These are phyloP conservation scores for Boletales sp. DNA, from an alignment of 768 basidiomycete species.

Conservation along the genomic window DNA sequence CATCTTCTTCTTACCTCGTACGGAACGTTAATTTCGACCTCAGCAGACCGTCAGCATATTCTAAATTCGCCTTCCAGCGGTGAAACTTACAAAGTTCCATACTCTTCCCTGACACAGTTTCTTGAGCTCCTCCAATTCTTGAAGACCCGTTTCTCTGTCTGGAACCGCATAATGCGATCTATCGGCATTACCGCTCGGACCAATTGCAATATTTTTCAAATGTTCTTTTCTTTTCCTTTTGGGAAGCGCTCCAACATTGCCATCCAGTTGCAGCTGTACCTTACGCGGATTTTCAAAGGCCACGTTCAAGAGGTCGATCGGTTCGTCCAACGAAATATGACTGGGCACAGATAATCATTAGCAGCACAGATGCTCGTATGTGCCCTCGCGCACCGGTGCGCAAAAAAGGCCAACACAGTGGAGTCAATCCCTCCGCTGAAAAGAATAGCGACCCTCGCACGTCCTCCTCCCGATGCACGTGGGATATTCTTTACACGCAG, in stretches of 20 bases:
- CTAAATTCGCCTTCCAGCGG: neutral
- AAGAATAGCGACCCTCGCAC: conserved; percentile 72
- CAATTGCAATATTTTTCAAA: conserved; percentile 2
- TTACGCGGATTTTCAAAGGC: conserved; percentile 95
- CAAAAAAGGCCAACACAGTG: conserved; percentile 75
- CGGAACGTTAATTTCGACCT: conserved; percentile 86
- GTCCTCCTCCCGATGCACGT: conserved; percentile 33
- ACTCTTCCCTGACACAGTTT: conserved; percentile 69
- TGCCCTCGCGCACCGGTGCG: conserved; percentile 53
- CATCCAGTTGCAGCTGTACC: conserved; percentile 44
- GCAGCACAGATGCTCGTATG: neutral
- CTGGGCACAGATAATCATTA: conserved; percentile 35
- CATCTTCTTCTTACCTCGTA: conserved; percentile 51
- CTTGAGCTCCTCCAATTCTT: conserved; percentile 75
- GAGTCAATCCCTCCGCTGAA: conserved; percentile 98
- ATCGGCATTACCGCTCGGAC: conserved; percentile 1
- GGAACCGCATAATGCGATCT: conserved; percentile 69
- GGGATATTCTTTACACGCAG: conserved; percentile 72
- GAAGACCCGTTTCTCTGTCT: conserved; percentile 78
- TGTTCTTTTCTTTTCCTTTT: conserved; percentile 42
- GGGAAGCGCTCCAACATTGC: conserved; percentile 42
- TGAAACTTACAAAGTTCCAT: conserved; percentile 80
- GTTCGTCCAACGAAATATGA: conserved; percentile 69
- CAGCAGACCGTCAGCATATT: neutral
- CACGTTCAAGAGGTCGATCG: conserved; percentile 90